These are phyloP conservation scores for Lasiodiplodia hormozganensis DNA, from an alignment of 2,329 filamentous ascomycete genomes.

Conservation along the genomic window DNA sequence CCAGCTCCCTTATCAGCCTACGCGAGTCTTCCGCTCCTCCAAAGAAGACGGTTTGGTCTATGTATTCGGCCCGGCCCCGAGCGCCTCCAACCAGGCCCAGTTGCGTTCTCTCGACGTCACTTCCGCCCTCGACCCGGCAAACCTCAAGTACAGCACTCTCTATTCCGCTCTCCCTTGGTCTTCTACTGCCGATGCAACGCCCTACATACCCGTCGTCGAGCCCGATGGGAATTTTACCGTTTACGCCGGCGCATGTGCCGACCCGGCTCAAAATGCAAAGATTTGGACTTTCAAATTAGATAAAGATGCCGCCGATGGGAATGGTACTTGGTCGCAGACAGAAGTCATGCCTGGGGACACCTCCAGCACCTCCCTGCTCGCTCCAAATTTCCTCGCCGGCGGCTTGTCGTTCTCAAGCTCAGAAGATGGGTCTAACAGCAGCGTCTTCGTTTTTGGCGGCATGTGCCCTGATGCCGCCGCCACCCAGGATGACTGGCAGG, in stretches of 20 bases:
- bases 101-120: constrained; percentile 73
- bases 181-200: constrained; percentile 54
- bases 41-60: constrained; percentile 67
- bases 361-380: constrained; percentile 46
- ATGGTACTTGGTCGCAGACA: constrained; percentile 63
- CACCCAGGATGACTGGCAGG: constrained; percentile 65
- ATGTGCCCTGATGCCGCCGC: constrained; percentile 72
- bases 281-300: constrained; percentile 73
- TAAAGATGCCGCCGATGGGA: constrained; percentile 49
- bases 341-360: constrained; percentile 46
- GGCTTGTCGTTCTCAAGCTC: constrained; percentile 73
- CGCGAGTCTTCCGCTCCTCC: constrained; percentile 69
- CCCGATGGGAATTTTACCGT: constrained; percentile 74
- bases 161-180: constrained; percentile 70
- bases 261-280: constrained; percentile 56
- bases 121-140: constrained; percentile 58
- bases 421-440: constrained; percentile 59
- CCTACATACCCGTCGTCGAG: constrained; percentile 73
- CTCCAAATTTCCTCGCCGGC: constrained; percentile 64
- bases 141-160: constrained; percentile 55
- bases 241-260: constrained; percentile 75
- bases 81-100: constrained; percentile 53
- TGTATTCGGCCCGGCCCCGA: constrained; percentile 67
- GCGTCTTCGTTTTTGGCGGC: constrained; percentile 81
- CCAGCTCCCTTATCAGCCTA: constrained; percentile 77